phyloP scores from a whole-genome alignment of 768 basidiomycete genomes.

The Asterophora parasitica region DNA sequence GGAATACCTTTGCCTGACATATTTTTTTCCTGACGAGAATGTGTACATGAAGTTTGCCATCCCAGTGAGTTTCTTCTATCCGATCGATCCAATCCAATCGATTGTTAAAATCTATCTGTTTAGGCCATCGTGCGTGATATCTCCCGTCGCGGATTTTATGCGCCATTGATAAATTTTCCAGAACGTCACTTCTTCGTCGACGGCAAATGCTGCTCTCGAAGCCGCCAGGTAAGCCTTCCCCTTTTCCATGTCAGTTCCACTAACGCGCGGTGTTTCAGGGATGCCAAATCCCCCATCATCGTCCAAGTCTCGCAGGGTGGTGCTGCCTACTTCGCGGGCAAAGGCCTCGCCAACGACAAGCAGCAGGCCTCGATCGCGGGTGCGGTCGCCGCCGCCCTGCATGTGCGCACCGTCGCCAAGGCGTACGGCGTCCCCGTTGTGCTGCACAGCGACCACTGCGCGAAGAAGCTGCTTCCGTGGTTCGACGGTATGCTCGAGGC shows the following conservation, averaged over 20 bases:
- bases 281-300: conserved; percentile 96
- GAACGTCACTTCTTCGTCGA: conserved; percentile 97
- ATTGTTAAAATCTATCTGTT: background rate
- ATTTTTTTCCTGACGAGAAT: conserved; percentile 6
- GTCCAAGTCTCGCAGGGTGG: conserved; percentile 98
- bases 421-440: conserved; percentile 95
- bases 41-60: conserved; percentile 69
- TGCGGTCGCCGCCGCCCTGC: conserved; percentile 88
- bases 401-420: conserved; percentile 83
- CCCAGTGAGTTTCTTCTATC: conserved; percentile 52
- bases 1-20: too few species aligned
- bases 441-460: conserved; percentile 98
- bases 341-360: conserved; percentile 90
- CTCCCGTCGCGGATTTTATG: conserved; percentile 7
- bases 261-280: too few species aligned
- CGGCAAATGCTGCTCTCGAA: conserved; percentile 91
- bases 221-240: conserved; percentile 67
- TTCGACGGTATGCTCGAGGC: conserved; percentile 99
- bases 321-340: conserved; percentile 92
- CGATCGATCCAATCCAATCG: conserved; percentile 1
- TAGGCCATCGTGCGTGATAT: conserved; percentile 71
- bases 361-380: conserved; percentile 95
- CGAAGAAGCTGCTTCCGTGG: conserved; percentile 96
- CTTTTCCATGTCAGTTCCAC: too few species aligned
- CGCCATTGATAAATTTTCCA: conserved; percentile 25